Conservation (phyloP, 2,329 filamentous ascomycete genomes). For the Huntiella omanensis region DNA sequence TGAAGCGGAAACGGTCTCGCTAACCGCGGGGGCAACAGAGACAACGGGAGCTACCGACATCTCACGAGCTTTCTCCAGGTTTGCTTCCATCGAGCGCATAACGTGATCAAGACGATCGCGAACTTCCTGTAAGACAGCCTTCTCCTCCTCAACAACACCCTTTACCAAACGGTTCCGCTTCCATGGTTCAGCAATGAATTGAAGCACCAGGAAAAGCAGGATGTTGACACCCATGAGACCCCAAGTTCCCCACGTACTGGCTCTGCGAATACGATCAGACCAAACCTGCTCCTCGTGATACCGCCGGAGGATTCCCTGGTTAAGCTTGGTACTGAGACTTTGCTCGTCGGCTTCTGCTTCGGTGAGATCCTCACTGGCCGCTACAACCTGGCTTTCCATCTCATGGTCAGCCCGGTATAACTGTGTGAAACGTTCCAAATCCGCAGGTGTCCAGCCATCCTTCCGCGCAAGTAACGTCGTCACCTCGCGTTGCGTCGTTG, state of each 20-base stretch:
- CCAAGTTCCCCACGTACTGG: conserved; percentile 97
- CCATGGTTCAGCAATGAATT: conserved; percentile 89
- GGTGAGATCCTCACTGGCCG: conserved; percentile 52
- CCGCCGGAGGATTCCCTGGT: conserved; percentile 65
- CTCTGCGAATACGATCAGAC: conserved; percentile 90
- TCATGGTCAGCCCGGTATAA: conserved; percentile 85
- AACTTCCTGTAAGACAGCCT: conserved; percentile 33
- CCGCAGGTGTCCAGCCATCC: conserved; percentile 69
- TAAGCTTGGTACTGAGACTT: conserved; percentile 55
- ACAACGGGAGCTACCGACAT: background rate
- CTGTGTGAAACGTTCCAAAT: conserved; percentile 85
- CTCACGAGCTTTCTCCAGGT: conserved; percentile 7
- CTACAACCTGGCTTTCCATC: conserved; percentile 67
- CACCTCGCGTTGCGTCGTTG: conserved; percentile 85
- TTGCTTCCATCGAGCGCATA: conserved; percentile 10
- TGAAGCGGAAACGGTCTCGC: background rate
- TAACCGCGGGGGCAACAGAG: background rate
- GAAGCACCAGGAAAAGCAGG: conserved; percentile 64
- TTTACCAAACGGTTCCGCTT: conserved; percentile 60
- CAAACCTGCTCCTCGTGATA: conserved; percentile 99
- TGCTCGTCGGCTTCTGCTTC: conserved; percentile 65
- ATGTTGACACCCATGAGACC: conserved; percentile 96
- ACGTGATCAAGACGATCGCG: conserved; percentile 12
- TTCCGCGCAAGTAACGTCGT: conserved; percentile 87
- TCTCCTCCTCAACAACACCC: conserved; percentile 65